Conservation (phyloP, 148 eudicot species). For the Rhododendron molle region DNA sequence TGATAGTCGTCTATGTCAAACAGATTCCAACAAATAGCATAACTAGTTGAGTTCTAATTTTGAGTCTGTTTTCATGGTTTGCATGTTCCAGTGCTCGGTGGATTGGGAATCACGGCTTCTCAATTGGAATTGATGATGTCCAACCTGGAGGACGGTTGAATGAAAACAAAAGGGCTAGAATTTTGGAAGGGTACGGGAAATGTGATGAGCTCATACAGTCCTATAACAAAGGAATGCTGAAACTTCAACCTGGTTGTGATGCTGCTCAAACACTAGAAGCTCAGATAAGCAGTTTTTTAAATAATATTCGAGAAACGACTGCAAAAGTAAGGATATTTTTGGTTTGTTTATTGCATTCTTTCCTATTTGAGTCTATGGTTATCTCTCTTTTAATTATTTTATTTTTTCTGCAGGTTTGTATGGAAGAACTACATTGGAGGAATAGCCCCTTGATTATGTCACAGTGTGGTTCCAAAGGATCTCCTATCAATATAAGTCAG, state of each 20-base stretch:
- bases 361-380: not conserved
- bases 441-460: conserved; percentile 96
- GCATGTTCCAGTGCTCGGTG: conserved; percentile 82
- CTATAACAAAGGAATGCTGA: conserved; percentile 59
- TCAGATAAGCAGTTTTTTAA: conserved; percentile 48
- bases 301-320: conserved; percentile 69
- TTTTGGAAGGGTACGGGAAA: conserved; percentile 40
- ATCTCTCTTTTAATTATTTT: conserved; percentile 15
- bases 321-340: conserved; percentile 43
- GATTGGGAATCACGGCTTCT: conserved; percentile 98
- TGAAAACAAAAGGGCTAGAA: conserved; percentile 30
- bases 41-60: not conserved
- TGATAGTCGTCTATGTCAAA: not conserved
- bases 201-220: conserved; percentile 50
- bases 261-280: conserved; percentile 82
- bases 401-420: conserved; percentile 49
- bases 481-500: conserved; percentile 91
- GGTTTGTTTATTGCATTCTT: not conserved
- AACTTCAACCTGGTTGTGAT: conserved; percentile 74
- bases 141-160: conserved; percentile 63
- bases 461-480: conserved; percentile 97
- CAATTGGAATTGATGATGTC: conserved; percentile 97
- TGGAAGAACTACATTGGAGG: conserved; percentile 79
- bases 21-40: not conserved
- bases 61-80: conserved; percentile 1